Base-by-base conservation (phyloP, 2,329 filamentous ascomycete species). In the Ophiosphaerella korrae region DNA sequence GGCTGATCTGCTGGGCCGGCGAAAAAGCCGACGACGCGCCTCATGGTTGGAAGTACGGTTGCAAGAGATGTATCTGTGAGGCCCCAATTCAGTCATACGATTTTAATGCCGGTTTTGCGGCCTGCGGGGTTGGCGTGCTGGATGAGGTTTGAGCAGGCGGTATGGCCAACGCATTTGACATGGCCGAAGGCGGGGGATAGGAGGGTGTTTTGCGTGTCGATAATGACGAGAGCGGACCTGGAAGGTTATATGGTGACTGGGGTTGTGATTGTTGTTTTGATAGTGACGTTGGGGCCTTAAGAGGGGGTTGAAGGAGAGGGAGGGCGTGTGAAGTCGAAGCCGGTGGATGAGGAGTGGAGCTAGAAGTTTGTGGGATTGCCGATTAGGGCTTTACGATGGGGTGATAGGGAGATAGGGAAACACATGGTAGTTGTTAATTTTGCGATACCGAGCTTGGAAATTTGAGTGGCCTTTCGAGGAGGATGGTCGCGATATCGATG, bases 311-410 rank as follows among this genome's bases (percentile, higher is more conserved):
- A 55, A 1, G 73, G 70, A 3, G 62, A 55, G 6, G 62, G 8
- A 2, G 77, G 72, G 51, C 75, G 78, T 1, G 77, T 79, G 5
- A 81, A 73, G 55, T 81, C 74, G 63, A 80, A 80, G 41, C 76
- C 77, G 9, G 61, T 71, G n/a, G 50, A 50, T 2, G 71, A 68
- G 33, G 74, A 74, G 58, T 78, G 75, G 5, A 75, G 69, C 78
- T 78, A 80, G 65, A 78, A 78, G 58, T 74, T 76, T 13, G 64
- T 57, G 8, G 62, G 51, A 35, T 70, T 67, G 52, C 78, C 78
- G 50, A 80, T 76, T 45, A 77, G 52, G 32, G 74, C 65, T 62
- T 71, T 72, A 32, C 67, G 66, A 24, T 52, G 42, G 11, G 45
- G 16, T 42, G 46, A 26, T 11, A 21, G 14, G 24, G 50, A 18